Base-by-base conservation (phyloP, 176 grass and related monocot genomes). In the Carex cristatella region DNA sequence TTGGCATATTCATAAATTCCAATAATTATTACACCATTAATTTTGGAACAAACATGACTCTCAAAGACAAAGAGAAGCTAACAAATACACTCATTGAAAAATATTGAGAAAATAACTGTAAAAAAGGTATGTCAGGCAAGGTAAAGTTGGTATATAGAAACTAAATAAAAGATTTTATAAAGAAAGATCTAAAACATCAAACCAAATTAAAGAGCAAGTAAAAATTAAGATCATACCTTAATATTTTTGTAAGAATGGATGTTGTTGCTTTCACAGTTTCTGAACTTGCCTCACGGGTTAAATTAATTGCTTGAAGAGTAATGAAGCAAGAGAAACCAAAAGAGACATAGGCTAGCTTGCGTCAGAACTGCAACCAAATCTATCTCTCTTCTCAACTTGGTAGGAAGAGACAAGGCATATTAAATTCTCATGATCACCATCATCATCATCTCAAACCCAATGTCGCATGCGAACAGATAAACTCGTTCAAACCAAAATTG, bases 371-470 rank as follows among this genome's bases (percentile, higher is more conserved):
- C 33, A 38, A 87, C 57, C 80, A 87, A 83, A 81, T 65, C 66
- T 65, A 32, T 54, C 23, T 51, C 13, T 74, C 69, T 14, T 51
- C 13, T 74, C 69, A 19, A 71, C 65, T 87, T 54, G 62, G 66
- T 28, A 54, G 57, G 57, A 88, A 61, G 61, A 70, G 81, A 88
- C 81, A 80, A 80, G n/a, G 70, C 62, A 88, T 61, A 88, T 61
- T 84, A 42, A 84, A 81, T 30, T 79, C n/a, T 65, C 62, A 37
- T 79, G 59, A 88, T 76, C 33, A 35, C 0, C 38, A 40, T 40
- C 79, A 83, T 69, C 61, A 54, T 53, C 46, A 76, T 83, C 40
- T 83, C 58, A 83, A 53, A 27, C 44, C 62, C 64, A 38, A 77
- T 61, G 81, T 83, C 55, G 81, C 80, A 83, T 83, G 86, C 51